A percentile compares a stretch with the other conserved stretches of the same genome.
phyloP scores from a whole-genome alignment of 2,329 filamentous ascomycete species.

The Fusarium euwallaceae region DNA sequence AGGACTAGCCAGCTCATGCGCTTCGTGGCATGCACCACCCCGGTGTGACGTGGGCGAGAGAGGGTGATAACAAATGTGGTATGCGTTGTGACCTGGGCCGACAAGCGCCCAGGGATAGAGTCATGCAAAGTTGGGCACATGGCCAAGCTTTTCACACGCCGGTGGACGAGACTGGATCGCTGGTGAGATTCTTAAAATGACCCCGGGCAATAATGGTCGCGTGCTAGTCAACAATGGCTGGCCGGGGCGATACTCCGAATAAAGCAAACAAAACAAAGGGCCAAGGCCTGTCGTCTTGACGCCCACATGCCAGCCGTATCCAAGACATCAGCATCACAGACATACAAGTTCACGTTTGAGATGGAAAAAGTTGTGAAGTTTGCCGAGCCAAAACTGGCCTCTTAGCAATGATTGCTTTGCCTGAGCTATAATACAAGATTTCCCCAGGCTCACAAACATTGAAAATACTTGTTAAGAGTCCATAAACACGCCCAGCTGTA shows the following conservation, averaged over 20 bases:
- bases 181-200: background rate
- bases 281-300: conserved; percentile 8
- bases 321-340: background rate
- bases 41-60: background rate
- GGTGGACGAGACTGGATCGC: background rate
- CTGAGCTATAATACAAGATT: conserved; percentile 45
- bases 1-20: background rate
- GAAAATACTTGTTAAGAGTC: conserved; percentile 48
- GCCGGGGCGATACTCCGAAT: background rate
- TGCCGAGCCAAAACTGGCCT: conserved; percentile 58
- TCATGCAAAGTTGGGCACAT: background rate
- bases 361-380: conserved; percentile 7
- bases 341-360: background rate
- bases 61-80: background rate
- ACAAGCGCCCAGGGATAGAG: conserved; percentile 3
- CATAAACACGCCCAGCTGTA: conserved; percentile 55
- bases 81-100: background rate
- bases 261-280: conserved; percentile 3
- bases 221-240: conserved; percentile 3
- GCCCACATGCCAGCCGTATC: background rate
- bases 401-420: conserved; percentile 51
- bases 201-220: background rate
- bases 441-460: conserved; percentile 44
- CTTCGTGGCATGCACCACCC: background rate
- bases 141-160: background rate